Percentiles rank a stretch among this genome's conserved stretches.
Evolutionary conservation across 1,284 basidiomycete genomes (phyloP).

Genomic region (Boletellus sp.): DNA sequence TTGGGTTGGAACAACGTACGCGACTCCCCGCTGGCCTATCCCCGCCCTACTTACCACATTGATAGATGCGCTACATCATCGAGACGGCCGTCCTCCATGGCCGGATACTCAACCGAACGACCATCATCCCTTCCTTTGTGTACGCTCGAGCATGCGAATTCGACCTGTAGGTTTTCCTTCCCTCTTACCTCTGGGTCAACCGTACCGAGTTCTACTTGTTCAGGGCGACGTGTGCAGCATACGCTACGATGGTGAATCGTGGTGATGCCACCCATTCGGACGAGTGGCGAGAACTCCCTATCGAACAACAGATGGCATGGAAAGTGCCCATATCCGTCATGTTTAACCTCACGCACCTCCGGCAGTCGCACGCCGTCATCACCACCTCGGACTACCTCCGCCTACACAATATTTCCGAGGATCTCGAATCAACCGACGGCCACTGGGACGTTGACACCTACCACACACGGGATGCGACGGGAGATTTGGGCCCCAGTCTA

Average conservation of each 20-base stretch:
- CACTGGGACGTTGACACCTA: slow-evolving; percentile 36
- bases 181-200: neutral
- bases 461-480: slow-evolving; percentile 13
- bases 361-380: slow-evolving; percentile 36
- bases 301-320: slow-evolving; percentile 42
- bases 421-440: slow-evolving; percentile 36
- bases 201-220: slow-evolving; percentile 2
- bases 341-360: slow-evolving; percentile 45
- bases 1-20: slow-evolving; percentile 35
- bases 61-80: slow-evolving; percentile 39
- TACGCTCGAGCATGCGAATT: slow-evolving; percentile 43
- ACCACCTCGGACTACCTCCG: slow-evolving; percentile 42
- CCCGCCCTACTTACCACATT: neutral
- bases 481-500: slow-evolving; percentile 21
- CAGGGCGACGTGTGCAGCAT: slow-evolving; percentile 34
- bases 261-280: slow-evolving; percentile 34
- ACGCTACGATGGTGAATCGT: slow-evolving; percentile 40
- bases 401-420: slow-evolving; percentile 34
- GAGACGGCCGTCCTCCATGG: slow-evolving; percentile 40
- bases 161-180: slow-evolving; percentile 25
- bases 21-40: neutral
- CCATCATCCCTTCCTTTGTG: slow-evolving; percentile 38
- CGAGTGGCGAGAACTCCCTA: slow-evolving; percentile 41
- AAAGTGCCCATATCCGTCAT: slow-evolving; percentile 39
- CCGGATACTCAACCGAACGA: slow-evolving; percentile 35